A percentile compares a stretch with the other conserved stretches of the same genome.
These are phyloP conservation scores for Boletus holoroseus DNA, from an alignment of 1,284 basidiomycete species.

Conservation along the genomic window DNA sequence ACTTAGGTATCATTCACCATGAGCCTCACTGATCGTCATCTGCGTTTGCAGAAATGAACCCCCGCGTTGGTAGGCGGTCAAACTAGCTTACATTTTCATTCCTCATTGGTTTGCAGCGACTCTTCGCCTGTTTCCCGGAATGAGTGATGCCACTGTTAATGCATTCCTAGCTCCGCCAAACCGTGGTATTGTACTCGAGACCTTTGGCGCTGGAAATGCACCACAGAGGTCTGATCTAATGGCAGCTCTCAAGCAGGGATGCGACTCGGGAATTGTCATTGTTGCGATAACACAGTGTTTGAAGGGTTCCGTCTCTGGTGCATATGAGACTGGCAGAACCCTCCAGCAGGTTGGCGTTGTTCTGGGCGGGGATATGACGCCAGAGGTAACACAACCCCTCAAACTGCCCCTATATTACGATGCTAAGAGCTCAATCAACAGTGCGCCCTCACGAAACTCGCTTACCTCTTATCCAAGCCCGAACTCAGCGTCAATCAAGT, in stretches of 20 bases:
- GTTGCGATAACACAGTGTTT: constrained; percentile 90
- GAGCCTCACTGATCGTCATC: constrained; percentile 9
- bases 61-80: constrained; percentile 60
- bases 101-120: constrained; percentile 46
- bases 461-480: constrained; percentile 83
- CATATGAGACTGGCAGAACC: constrained; percentile 78
- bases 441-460: constrained; percentile 85
- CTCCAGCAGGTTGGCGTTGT: constrained; percentile 71
- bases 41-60: constrained; percentile 55
- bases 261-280: constrained; percentile 77
- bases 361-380: constrained; percentile 87
- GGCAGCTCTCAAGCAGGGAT: constrained; percentile 70
- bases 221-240: constrained; percentile 68
- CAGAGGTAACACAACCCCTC: constrained; percentile 56
- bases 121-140: constrained; percentile 83
- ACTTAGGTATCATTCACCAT: constrained; percentile 9
- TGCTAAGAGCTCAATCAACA: constrained; percentile 29
- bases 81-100: background rate
- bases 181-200: constrained; percentile 79
- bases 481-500: constrained; percentile 67
- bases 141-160: constrained; percentile 63
- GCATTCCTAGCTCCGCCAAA: constrained; percentile 71
- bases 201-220: constrained; percentile 85
- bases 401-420: background rate
- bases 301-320: constrained; percentile 74